Evolutionary conservation across 495 filamentous ascomycete genomes (phyloP).

Genomic region (Chaetomium fimeti): DNA sequence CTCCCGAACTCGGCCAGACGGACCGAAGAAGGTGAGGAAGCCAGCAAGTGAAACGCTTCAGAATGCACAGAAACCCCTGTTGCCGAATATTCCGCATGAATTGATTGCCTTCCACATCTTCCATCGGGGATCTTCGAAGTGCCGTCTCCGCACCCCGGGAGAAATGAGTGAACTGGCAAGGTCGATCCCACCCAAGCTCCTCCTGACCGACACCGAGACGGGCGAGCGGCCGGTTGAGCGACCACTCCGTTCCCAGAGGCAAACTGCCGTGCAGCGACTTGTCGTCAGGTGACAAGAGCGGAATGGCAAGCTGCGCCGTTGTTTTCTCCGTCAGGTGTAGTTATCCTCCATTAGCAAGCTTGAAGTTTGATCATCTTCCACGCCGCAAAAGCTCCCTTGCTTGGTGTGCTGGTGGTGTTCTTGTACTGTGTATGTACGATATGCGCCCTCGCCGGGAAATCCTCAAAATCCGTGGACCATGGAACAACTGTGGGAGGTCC

Average conservation of each 20-base stretch:
- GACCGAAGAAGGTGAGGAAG: not conserved
- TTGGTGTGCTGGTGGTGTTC: no score
- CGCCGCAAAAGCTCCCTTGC: no score
- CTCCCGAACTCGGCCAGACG: not conserved
- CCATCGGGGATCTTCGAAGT: no score
- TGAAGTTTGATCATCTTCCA: no score
- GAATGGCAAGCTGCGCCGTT: not conserved
- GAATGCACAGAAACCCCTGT: not conserved
- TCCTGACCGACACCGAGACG: not conserved
- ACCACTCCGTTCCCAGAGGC: not conserved
- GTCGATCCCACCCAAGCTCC: no score
- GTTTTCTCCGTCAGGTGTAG: no score
- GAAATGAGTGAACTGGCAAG: no score
- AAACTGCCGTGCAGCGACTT: not conserved
- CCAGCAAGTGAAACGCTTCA: slow-evolving; percentile 1
- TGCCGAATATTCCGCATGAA: slow-evolving; percentile 4
- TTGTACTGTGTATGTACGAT: no score
- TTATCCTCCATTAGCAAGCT: no score
- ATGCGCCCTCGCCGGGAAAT: no score
- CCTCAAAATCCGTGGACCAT: not conserved
- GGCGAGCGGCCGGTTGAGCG: not conserved
- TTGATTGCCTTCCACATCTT: not conserved
- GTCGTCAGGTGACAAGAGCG: not conserved
- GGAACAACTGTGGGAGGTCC: not conserved
- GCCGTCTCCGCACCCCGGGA: no score